A percentile compares a stretch with the other conserved stretches of the same genome.
Conservation (phyloP, 495 filamentous ascomycete genomes). For the Neurospora intermedia region DNA sequence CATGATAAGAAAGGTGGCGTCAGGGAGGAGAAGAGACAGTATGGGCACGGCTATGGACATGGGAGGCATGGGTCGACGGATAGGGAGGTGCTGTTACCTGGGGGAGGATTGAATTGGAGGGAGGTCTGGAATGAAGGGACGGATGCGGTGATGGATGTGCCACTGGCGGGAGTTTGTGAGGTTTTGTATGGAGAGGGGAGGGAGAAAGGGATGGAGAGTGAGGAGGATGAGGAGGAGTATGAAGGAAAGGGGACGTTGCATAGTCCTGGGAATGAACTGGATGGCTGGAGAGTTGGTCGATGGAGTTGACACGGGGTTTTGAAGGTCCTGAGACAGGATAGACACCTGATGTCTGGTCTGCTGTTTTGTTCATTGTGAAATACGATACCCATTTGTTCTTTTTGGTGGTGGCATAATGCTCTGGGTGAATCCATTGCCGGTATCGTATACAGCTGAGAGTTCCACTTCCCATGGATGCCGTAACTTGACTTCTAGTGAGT, state of each 20-base stretch:
- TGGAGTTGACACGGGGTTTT: background rate
- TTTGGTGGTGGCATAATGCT: background rate
- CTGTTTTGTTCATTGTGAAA: background rate
- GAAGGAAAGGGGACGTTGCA: background rate
- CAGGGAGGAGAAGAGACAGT: conserved; percentile 35
- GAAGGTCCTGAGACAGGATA: background rate
- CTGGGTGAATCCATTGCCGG: background rate
- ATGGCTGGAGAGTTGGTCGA: background rate
- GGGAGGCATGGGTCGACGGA: conserved; percentile 17
- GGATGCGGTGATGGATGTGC: conserved; percentile 96
- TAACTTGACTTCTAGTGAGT: background rate
- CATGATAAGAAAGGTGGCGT: conserved; percentile 26
- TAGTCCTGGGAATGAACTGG: background rate
- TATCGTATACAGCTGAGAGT: background rate
- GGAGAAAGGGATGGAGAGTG: conserved; percentile 15
- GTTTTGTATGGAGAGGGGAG: conserved; percentile 57
- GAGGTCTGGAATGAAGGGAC: conserved; percentile 83
- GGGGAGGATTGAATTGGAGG: conserved; percentile 55
- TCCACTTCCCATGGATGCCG: background rate
- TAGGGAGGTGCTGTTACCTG: conserved; percentile 12
- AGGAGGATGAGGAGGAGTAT: conserved; percentile 9
- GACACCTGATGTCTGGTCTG: background rate
- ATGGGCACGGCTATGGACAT: background rate
- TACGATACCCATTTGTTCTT: background rate
- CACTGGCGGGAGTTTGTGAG: conserved; percentile 94